Evolutionary conservation across 2,329 filamentous ascomycete species (phyloP), one percentile per base, ranked within the genome.

Genomic region (Thelonectria rubi): DNA sequence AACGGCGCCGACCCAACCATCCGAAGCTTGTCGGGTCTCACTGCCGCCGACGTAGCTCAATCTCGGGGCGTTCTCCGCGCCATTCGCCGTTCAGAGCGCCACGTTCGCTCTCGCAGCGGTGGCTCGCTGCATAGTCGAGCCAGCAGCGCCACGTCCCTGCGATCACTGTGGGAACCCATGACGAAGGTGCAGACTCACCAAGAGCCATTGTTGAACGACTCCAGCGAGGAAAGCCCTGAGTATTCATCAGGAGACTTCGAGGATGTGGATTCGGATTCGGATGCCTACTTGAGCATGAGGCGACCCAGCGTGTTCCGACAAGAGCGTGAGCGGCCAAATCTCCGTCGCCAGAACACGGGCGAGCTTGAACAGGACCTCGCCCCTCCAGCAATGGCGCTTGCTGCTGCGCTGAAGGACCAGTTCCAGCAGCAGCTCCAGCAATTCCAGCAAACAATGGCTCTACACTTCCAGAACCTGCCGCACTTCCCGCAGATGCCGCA

Each of bases 391-490:
- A 83, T 83, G 3, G 85, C 87, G 5, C 85, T 90, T 48, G 85
- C 92, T 71, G 82, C 87, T 50, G 90, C 89, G 14, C 85, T 92
- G 78, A 88, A 89, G 69, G 90, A 93, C 56, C 90, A 94, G 60
- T 77, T 94, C 18, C 83, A 88, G 24, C 84, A 88, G 17, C 91
- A 93, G 71, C 83, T 94, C 49, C 89, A 94, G 58, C 88, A 93
- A 60, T 84, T 94, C 70, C 92, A 93, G 72, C 88, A 92, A 73
- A 87, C 83, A 47, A 84, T 92, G 80, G 82, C 86, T 37, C 80
- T 88, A 74, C 84, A 88, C 47, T 81, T 92, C 69, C 89, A 89
- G 51, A 90, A 89, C 53, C 64, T 79, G 9, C 69, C 76, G 1
- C 73, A 78, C 49, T 65, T 85, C 81, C 78, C 88, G n/a, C 42